A percentile compares a stretch with the other conserved stretches of the same genome.
phyloP scores from a whole-genome alignment of 345 rosid genomes.

The Salix arbutifolia region DNA sequence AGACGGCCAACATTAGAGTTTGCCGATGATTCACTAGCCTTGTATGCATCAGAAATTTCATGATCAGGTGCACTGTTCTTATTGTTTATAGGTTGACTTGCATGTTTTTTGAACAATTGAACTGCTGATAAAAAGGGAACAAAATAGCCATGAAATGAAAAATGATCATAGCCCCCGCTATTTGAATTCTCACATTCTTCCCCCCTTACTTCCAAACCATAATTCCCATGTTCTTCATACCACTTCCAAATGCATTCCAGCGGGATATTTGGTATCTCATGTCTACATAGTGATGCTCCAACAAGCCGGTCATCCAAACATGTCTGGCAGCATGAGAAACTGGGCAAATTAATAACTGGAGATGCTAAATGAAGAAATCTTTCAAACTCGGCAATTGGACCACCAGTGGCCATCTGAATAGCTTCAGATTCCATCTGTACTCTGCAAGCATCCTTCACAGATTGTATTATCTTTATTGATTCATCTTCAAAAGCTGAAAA shows the following conservation, averaged over 20 bases:
- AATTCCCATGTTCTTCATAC: slow-evolving; percentile 53
- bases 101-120: slow-evolving; percentile 39
- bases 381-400: slow-evolving; percentile 54
- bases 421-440: slow-evolving; percentile 48
- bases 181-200: slow-evolving; percentile 39
- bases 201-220: slow-evolving; percentile 51
- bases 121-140: slow-evolving; percentile 56
- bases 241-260: slow-evolving; percentile 51
- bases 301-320: slow-evolving; percentile 25
- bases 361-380: slow-evolving; percentile 42
- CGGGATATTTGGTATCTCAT: slow-evolving; percentile 36
- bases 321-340: slow-evolving; percentile 24
- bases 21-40: slow-evolving; percentile 12
- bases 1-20: slow-evolving; percentile 12
- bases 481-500: slow-evolving; percentile 19
- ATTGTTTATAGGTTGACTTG: slow-evolving; percentile 7
- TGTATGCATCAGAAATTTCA: slow-evolving; percentile 8
- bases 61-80: slow-evolving; percentile 6
- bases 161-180: slow-evolving; percentile 40
- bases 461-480: slow-evolving; percentile 25
- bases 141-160: slow-evolving; percentile 48
- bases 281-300: slow-evolving; percentile 28
- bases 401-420: slow-evolving; percentile 42
- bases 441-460: slow-evolving; percentile 32
- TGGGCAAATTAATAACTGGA: slow-evolving; percentile 35